Evolutionary conservation across 441 rosid species (phyloP), one percentile per base, ranked within the genome.

Genomic region (Mallotus japonicus): DNA sequence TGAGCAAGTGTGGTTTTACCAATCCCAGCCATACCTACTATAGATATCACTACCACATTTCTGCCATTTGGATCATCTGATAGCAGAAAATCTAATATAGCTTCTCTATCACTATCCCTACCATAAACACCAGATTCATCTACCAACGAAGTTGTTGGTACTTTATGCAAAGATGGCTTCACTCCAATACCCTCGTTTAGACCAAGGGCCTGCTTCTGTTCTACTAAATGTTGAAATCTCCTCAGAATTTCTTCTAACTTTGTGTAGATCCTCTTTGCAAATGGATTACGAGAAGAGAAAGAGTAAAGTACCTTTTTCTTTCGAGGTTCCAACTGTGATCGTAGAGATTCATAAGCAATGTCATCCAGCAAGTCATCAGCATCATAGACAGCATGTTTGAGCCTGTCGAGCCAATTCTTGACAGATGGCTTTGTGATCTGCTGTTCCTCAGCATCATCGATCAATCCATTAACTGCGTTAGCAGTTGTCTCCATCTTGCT

Each of bases 311-410:
- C 32, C 32, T 28, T 28, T 28, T 28, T 28, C 32, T 28, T 28
- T 28, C 32, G 32, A 28, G 32, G 32, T 28, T 28, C 32, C 32
- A 28, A 28, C 32, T 28, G 1, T 1, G n/a, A 59, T 46, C 47
- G 56, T 9, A 62, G 37, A 62, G 69, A 37, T 37, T 63, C 3
- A n/a, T 34, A 50, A 40, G 51, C 47, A 53, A 72, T 62, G 56
- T 72, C 69, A 42, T 72, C 75, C 50, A 72, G 17, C 3, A 72
- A 42, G 5, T 72, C 75, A 62, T 72, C 69, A 37, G 75, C 75
- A 47, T 72, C 75, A 63, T 72, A 72, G 2, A 63, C 12, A 51
- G 69, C 75, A 72, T 72, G 42, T 55, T 72, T 62, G 53, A 72
- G 68, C 34, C 51, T 24, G 34, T 62, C 75, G 13, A 72, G 54